Base-by-base conservation (phyloP, 2,329 filamentous ascomycete genomes). In the Monilinia laxa region DNA sequence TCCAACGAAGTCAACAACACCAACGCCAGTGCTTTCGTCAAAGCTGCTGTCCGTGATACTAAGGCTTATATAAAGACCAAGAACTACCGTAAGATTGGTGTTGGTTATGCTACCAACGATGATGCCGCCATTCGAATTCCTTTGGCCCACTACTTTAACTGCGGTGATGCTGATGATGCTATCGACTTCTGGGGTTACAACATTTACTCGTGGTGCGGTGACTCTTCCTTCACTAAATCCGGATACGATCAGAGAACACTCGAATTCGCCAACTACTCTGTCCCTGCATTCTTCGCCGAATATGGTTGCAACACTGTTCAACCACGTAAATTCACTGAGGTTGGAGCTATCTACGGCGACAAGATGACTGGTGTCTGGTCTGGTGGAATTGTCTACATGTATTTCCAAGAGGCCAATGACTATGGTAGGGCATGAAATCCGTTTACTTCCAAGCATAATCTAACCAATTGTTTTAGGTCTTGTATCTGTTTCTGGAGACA, bases 121-220 rank as follows among this genome's bases (percentile, higher is more conserved):
- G 93, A 97, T 79, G 85, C 87, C 52, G 84, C 87, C 28, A 96
- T 97, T 74, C 91, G 95, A 78, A 84, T 84, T 71, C 83, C 92
- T 75, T 87, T 98, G 76, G 91, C 92, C 73, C 82, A 92, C 77
- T 99, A 96, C 85, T 97, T 99, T 82, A 93, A 97, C 84, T 99
- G 95, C 77, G 91, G 93, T 68, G 79, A 86, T 69, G 77, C 82
- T 45, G 81, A 82, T 11, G 80, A 80, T 76, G 79, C 90, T 69
- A 97, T 98, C 72, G 95, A 99, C 80, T 98, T 96, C 84, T 99
- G 93, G 91, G 95, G 95, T 68, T 98, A 98, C 89, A 99, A 99
- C 85, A 97, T 98, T 81, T 99, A 99, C 85, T 96, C 93, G 64
- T 99, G 95, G 95, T 99, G 95, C 78, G 95, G 94, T 73, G 79